phyloP scores from a whole-genome alignment of 495 filamentous ascomycete species.

The Penicillium soppii region DNA sequence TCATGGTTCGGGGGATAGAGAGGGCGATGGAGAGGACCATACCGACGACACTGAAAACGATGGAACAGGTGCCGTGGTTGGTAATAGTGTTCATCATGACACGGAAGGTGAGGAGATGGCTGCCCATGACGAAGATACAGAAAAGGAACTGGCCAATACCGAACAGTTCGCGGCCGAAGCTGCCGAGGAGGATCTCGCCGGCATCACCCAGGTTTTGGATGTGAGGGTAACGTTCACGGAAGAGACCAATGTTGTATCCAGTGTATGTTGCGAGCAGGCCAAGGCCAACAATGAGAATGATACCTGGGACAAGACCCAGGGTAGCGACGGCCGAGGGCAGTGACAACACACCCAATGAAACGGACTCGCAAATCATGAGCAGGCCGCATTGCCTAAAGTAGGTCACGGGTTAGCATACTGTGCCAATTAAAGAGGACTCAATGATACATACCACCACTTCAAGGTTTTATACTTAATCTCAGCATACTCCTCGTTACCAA shows the following conservation, averaged over 20 bases:
- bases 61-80: constrained; percentile 64
- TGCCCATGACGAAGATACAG: constrained; percentile 74
- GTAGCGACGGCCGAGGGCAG: constrained; percentile 62
- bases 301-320: constrained; percentile 58
- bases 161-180: constrained; percentile 63
- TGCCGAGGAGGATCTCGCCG: constrained; percentile 39
- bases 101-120: constrained; percentile 68
- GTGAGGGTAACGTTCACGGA: constrained; percentile 65
- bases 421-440: background rate
- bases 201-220: constrained; percentile 70
- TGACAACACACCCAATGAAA: constrained; percentile 67
- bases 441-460: constrained; percentile 43
- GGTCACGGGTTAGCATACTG: background rate
- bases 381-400: constrained; percentile 36
- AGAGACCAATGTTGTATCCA: constrained; percentile 72
- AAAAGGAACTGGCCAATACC: constrained; percentile 66
- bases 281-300: constrained; percentile 62
- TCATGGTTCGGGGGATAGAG: constrained; percentile 64
- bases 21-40: constrained; percentile 60
- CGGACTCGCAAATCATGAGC: constrained; percentile 69
- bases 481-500: constrained; percentile 43
- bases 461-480: constrained; percentile 50
- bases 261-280: constrained; percentile 74
- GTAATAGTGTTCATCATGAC: constrained; percentile 71
- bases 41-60: constrained; percentile 66